These are phyloP conservation scores for Cytospora leucostoma DNA, from an alignment of 2,329 filamentous ascomycete genomes.

Conservation along the genomic window DNA sequence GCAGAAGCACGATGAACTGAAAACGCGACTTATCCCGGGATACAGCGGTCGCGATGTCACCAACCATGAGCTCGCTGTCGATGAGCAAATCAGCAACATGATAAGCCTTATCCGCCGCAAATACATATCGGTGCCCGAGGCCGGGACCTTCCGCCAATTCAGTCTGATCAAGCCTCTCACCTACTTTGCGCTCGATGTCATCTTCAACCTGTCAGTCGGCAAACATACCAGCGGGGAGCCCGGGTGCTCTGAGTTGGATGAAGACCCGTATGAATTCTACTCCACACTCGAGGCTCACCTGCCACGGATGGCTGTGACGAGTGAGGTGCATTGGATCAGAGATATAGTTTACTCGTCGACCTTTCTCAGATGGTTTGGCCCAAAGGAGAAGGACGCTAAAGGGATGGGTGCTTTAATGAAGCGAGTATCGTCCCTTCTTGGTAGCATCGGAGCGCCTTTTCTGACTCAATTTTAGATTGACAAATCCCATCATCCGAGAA, in stretches of 20 bases:
- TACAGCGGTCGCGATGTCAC: constrained; percentile 20
- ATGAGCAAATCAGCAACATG: constrained; percentile 14
- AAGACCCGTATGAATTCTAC: constrained; percentile 46
- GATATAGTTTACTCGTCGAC: constrained; percentile 28
- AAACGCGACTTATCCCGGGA: constrained; percentile 17
- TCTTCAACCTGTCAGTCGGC: constrained; percentile 48
- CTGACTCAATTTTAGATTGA: too few species aligned
- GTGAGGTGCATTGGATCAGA: constrained; percentile 41
- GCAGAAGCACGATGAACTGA: constrained; percentile 34
- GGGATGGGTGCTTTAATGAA: constrained; percentile 35
- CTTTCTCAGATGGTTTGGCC: constrained; percentile 41
- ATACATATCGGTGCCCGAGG: neutral
- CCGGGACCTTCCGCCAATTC: constrained; percentile 36
- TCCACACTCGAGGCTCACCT: constrained; percentile 41
- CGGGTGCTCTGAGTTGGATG: constrained; percentile 40
- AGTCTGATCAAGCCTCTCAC: constrained; percentile 46
- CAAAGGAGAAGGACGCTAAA: constrained; percentile 32
- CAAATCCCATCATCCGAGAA: constrained; percentile 35
- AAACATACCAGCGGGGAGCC: constrained; percentile 38
- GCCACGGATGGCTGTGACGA: constrained; percentile 43
- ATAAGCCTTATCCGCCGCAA: neutral
- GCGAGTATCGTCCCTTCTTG: constrained; percentile 33
- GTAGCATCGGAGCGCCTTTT: too few species aligned
- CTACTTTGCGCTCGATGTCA: constrained; percentile 52
- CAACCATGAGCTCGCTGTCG: constrained; percentile 11